These are phyloP conservation scores for Saccharomyces cerevisiae DNA, from an alignment of 805 yeast species.

Conservation along the genomic window DNA sequence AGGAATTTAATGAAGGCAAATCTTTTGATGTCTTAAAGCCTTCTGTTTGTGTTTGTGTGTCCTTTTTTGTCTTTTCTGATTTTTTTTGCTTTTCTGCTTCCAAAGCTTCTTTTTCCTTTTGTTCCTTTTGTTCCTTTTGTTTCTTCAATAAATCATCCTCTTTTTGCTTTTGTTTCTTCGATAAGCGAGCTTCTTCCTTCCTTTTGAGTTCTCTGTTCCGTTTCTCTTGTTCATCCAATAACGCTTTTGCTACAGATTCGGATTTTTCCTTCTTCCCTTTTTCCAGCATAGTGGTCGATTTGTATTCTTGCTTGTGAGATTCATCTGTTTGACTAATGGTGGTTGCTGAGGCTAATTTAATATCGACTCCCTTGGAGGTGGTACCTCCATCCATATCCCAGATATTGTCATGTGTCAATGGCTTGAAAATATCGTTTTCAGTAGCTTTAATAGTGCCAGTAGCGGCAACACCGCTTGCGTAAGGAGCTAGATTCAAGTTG, in stretches of 20 bases:
- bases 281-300: neutral
- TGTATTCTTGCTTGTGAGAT: neutral
- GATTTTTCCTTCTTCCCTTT: slow-evolving; percentile 12
- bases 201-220: slow-evolving; percentile 9
- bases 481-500: neutral
- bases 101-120: neutral
- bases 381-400: slow-evolving; percentile 4
- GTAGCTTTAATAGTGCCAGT: slow-evolving; percentile 2
- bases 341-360: slow-evolving; percentile 4
- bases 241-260: slow-evolving; percentile 18
- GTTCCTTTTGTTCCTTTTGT: slow-evolving; percentile 2
- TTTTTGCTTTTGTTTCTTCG: slow-evolving; percentile 9
- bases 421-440: neutral
- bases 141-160: slow-evolving; percentile 5
- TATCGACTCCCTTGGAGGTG: slow-evolving; percentile 8
- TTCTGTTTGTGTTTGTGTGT: neutral
- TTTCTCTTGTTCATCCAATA: slow-evolving; percentile 11
- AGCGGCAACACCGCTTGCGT: neutral
- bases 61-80: neutral
- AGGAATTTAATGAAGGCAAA: neutral
- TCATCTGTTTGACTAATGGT: neutral
- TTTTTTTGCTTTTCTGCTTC: neutral
- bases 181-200: slow-evolving; percentile 8
- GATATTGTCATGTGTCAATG: slow-evolving; percentile 4
- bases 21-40: neutral